Percentiles rank a stretch among this genome's conserved stretches.
phyloP scores from a whole-genome alignment of 2,329 filamentous ascomycete species.

The Byssochlamys sp. region DNA sequence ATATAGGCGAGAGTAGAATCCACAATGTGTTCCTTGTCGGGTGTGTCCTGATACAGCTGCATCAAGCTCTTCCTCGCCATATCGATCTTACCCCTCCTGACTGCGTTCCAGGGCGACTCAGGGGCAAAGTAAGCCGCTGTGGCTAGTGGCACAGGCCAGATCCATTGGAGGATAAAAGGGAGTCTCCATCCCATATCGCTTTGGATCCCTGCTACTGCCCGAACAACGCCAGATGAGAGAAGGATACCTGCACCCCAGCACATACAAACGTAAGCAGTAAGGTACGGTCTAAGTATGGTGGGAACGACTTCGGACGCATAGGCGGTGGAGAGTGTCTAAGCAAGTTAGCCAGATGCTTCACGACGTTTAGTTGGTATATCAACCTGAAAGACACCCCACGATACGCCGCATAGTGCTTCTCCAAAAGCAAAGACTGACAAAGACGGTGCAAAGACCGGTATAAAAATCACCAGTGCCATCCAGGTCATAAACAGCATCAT shows the following conservation, averaged over 20 bases:
- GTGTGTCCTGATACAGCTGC: slow-evolving; percentile 21
- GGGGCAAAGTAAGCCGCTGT: slow-evolving; percentile 38
- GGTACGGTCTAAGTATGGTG: slow-evolving; percentile 39
- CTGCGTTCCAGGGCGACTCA: slow-evolving; percentile 45
- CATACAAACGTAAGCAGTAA: slow-evolving; percentile 49
- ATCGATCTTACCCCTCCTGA: slow-evolving; percentile 32
- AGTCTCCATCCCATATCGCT: slow-evolving; percentile 44
- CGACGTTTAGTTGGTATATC: slow-evolving; percentile 25
- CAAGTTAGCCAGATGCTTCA: slow-evolving; percentile 56
- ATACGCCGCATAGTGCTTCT: background rate
- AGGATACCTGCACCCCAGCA: slow-evolving; percentile 51
- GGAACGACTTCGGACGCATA: slow-evolving; percentile 45
- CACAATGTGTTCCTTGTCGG: background rate
- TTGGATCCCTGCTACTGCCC: slow-evolving; percentile 28
- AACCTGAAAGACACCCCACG: slow-evolving; percentile 18
- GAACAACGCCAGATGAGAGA: slow-evolving; percentile 40
- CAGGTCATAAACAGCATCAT: slow-evolving; percentile 32
- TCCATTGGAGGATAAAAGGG: slow-evolving; percentile 45
- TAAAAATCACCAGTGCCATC: slow-evolving; percentile 35
- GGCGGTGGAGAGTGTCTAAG: slow-evolving; percentile 42
- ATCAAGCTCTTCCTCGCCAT: slow-evolving; percentile 34
- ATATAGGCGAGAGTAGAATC: slow-evolving; percentile 20
- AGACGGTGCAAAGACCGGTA: slow-evolving; percentile 38
- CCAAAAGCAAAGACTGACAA: background rate
- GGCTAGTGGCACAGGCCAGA: slow-evolving; percentile 40